Evolutionary conservation across 768 basidiomycete species (phyloP).

Genomic region (Artomyces pyxidatus): DNA sequence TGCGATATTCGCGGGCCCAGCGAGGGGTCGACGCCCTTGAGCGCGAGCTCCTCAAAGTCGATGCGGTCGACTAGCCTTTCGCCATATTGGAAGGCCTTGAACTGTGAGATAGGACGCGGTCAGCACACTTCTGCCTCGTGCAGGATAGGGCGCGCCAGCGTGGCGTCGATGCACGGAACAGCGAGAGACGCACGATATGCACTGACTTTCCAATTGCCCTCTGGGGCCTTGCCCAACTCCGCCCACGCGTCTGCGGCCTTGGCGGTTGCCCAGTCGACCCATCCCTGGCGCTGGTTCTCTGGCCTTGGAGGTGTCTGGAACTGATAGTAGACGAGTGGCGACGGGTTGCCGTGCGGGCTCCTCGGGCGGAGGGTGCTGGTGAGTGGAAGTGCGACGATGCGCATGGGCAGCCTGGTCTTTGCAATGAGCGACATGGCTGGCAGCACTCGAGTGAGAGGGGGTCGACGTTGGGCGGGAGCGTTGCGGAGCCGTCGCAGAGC

Average conservation of each 20-base stretch:
- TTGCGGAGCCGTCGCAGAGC: too few relatives aligned
- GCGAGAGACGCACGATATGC: too few relatives aligned
- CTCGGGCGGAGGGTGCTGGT: slow-evolving; percentile 16
- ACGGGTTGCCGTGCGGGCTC: background rate
- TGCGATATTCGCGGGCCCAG: slow-evolving; percentile 38
- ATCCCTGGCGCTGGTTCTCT: slow-evolving; percentile 26
- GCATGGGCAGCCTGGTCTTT: slow-evolving; percentile 25
- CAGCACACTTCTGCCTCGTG: too few relatives aligned
- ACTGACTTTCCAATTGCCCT: slow-evolving; percentile 68
- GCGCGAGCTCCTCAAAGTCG: slow-evolving; percentile 74
- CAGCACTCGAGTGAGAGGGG: background rate
- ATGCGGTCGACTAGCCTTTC: slow-evolving; percentile 62
- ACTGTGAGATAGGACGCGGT: slow-evolving; percentile 28
- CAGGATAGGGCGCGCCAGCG: too few relatives aligned
- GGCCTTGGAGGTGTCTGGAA: slow-evolving; percentile 22
- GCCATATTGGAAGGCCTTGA: slow-evolving; percentile 52
- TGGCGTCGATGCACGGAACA: too few relatives aligned
- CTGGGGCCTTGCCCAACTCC: slow-evolving; percentile 53
- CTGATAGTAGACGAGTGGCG: slow-evolving; percentile 36
- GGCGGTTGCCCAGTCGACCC: slow-evolving; percentile 38
- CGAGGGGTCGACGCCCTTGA: slow-evolving; percentile 67
- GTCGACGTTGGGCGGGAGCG: background rate
- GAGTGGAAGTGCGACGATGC: slow-evolving; percentile 42
- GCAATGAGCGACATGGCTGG: slow-evolving; percentile 11
- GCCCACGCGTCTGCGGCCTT: slow-evolving; percentile 58